A percentile compares a stretch with the other conserved stretches of the same genome.
Evolutionary conservation across 371 early-diverging fungal genomes (phyloP).

Genomic region (Dinochytrium kinnereticum): DNA sequence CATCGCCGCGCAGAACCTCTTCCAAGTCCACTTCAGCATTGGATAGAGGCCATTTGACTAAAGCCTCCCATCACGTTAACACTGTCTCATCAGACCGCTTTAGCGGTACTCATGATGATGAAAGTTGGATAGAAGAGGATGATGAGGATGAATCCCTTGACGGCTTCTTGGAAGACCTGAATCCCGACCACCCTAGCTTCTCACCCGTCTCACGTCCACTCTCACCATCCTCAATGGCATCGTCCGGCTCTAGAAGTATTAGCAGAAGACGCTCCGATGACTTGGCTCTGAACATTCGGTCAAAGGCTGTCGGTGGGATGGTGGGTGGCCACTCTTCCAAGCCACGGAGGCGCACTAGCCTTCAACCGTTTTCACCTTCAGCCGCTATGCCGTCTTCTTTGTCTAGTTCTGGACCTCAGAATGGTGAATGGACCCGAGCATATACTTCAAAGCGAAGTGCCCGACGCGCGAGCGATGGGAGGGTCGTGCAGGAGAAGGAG

Average conservation of each 20-base stretch:
- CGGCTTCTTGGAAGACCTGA: not conserved
- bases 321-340: not conserved
- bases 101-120: not conserved
- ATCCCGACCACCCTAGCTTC: no score
- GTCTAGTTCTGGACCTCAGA: no score
- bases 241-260: not conserved
- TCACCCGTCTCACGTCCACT: not conserved
- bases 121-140: not conserved
- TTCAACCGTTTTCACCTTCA: not conserved
- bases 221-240: not conserved
- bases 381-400: no score
- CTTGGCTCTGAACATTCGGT: not conserved
- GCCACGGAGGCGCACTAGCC: not conserved
- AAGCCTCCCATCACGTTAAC: no score
- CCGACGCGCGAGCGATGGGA: no score
- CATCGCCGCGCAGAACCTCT: not conserved
- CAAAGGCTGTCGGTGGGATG: not conserved
- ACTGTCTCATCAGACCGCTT: no score
- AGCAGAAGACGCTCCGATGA: not conserved
- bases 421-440: no score
- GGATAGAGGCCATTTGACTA: no score
- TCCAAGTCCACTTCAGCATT: no score
- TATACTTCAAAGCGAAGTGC: no score
- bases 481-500: not conserved
- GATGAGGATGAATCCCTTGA: not conserved